Percentiles rank a stretch among this genome's conserved stretches.
Conservation (phyloP, 495 filamentous ascomycete genomes). For the Xylaria grammica region DNA sequence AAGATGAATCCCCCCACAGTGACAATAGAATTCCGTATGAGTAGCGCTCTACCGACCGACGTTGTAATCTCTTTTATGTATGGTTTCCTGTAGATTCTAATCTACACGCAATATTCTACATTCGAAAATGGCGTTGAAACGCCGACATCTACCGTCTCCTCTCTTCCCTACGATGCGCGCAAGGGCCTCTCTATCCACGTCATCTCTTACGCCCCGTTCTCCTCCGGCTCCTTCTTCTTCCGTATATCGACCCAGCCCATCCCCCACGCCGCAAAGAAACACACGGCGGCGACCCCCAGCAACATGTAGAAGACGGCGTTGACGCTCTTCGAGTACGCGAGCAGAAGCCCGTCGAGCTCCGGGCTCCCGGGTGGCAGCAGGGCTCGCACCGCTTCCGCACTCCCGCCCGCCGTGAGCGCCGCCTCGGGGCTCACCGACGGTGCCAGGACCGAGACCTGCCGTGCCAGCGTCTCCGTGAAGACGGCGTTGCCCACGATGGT, state of each 20-base stretch:
- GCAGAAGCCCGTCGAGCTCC: conserved; percentile 39
- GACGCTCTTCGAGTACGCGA: conserved; percentile 49
- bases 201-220: background rate
- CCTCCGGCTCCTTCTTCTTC: conserved; percentile 39
- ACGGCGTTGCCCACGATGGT: conserved; percentile 53
- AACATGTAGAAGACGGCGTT: conserved; percentile 42
- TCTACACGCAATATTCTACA: too few relatives aligned
- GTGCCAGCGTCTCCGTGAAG: conserved; percentile 46
- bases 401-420: background rate
- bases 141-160: background rate
- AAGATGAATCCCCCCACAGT: too few relatives aligned
- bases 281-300: conserved; percentile 29
- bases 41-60: too few relatives aligned
- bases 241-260: conserved; percentile 57
- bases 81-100: too few relatives aligned
- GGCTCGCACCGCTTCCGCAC: background rate
- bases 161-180: background rate
- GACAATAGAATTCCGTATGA: too few relatives aligned
- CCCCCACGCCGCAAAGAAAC: conserved; percentile 39
- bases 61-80: too few relatives aligned
- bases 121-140: too few relatives aligned
- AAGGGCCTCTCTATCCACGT: background rate
- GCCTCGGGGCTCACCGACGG: background rate
- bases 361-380: background rate
- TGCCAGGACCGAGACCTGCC: background rate